Evolutionary conservation across 2,329 filamentous ascomycete genomes (phyloP).

Genomic region (Talaromyces albobiverticillius): DNA sequence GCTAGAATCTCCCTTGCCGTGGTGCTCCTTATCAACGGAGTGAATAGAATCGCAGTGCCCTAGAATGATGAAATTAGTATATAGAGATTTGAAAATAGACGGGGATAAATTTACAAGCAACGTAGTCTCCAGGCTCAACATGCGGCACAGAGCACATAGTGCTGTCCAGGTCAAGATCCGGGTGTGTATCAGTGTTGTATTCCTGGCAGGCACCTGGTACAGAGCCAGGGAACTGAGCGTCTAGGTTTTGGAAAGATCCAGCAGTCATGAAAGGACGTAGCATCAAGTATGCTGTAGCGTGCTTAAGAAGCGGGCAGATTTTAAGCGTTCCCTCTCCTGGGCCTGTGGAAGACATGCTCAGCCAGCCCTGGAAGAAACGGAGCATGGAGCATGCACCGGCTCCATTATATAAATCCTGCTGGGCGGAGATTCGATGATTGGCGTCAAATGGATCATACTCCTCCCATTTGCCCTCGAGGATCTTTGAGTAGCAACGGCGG

Average conservation of each 20-base stretch:
- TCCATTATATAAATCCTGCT: constrained; percentile 74
- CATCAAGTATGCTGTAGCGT: constrained; percentile 75
- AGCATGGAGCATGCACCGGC: constrained; percentile 81
- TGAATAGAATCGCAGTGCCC: constrained; percentile 78
- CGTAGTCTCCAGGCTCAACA: constrained; percentile 70
- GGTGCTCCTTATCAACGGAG: constrained; percentile 76
- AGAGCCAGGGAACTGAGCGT: constrained; percentile 64
- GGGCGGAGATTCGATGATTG: constrained; percentile 63
- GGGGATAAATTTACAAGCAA: constrained; percentile 49
- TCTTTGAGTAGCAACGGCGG: constrained; percentile 67
- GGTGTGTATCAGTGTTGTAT: constrained; percentile 62
- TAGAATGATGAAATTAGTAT: neutral
- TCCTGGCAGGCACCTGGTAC: constrained; percentile 68
- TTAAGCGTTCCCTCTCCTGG: constrained; percentile 76
- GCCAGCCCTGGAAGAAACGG: constrained; percentile 86
- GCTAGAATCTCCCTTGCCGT: constrained; percentile 69
- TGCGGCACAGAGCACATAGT: constrained; percentile 71
- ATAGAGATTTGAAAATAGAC: neutral
- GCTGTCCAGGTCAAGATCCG: constrained; percentile 63
- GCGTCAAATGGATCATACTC: constrained; percentile 80
- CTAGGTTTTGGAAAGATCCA: constrained; percentile 40
- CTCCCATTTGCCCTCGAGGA: constrained; percentile 77
- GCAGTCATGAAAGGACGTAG: constrained; percentile 79
- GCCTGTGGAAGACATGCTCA: constrained; percentile 68
- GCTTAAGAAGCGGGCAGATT: constrained; percentile 73